Base-by-base conservation (phyloP, 2,329 filamentous ascomycete species). In the Beauveria varroae region DNA sequence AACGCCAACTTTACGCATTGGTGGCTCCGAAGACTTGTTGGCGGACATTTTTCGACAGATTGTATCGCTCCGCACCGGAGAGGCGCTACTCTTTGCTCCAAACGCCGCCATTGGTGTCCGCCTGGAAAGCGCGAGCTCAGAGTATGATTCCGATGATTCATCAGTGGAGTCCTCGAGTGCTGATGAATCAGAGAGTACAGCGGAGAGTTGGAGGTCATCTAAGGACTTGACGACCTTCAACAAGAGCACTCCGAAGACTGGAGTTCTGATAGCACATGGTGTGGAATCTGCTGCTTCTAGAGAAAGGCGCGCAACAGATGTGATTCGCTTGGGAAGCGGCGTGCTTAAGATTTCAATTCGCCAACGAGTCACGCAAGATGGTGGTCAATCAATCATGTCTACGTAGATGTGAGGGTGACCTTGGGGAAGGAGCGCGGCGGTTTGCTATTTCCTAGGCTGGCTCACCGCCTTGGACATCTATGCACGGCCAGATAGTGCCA, bases 71-170 rank as follows among this genome's bases (percentile, higher is more conserved):
- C 68, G 68, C 4, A 75, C 75, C 2, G 79, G 79, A 0, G 77
- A 81, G 60, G 79, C 78, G 1, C 67, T 81, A 2, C 52, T 81
- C 7, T 81, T 81, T 64, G 74, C 76, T 1, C 79, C 78, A 0
- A 78, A 71, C 43, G 78, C 78, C 0, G 67, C 78, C 1, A 50
- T 75, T 7, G 70, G 68, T 1, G 63, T 79, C 16, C 67, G 57
- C 30, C 51, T 64, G 8, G 47, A 12, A 40, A 34, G 22, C 9
- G 16, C 41, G 1, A 10, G 26, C 16, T 10, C 22, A 5, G 18
- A 24, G 1, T 10, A 60, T 24, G 40, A 37, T 24, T 37, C 34
- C 12, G 52, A 46, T 2, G 47, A 43, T 43, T 49, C 41, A 7
- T 52, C 49, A 20, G 4, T n/a, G 16, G 1, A 12, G 44, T 49